A percentile compares a stretch with the other conserved stretches of the same genome.
phyloP scores from a whole-genome alignment of 177 flowering plant species.

The Vitis hybrid region DNA sequence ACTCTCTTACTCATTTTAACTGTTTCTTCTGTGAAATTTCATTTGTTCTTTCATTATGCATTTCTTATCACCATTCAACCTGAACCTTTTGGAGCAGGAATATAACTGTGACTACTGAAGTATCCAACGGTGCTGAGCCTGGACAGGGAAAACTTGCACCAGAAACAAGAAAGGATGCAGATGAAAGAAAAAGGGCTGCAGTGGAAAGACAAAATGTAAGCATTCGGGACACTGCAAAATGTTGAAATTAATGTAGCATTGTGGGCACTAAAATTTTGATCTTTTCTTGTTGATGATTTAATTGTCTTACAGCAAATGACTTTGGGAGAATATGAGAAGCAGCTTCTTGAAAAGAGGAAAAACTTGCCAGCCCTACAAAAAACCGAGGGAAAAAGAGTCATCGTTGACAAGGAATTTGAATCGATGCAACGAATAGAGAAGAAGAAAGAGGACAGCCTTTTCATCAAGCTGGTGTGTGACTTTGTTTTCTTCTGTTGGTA shows the following conservation, averaged over 20 bases:
- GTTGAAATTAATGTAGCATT: neutral
- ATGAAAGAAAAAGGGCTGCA: conserved; percentile 13
- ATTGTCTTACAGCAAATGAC: conserved; percentile 33
- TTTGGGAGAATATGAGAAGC: conserved; percentile 35
- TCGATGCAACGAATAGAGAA: conserved; percentile 31
- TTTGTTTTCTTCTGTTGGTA: neutral
- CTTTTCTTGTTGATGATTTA: neutral
- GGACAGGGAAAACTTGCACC: conserved; percentile 13
- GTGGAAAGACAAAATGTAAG: conserved; percentile 29
- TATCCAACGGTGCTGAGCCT: conserved; percentile 9
- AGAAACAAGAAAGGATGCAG: conserved; percentile 7
- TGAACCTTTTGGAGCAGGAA: conserved; percentile 18
- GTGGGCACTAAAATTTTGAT: neutral
- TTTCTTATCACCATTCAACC: neutral
- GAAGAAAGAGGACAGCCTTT: conserved; percentile 26
- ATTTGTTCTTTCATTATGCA: neutral
- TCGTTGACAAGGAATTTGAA: conserved; percentile 35
- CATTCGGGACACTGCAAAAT: neutral
- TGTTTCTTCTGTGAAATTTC: neutral
- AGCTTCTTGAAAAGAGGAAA: conserved; percentile 34
- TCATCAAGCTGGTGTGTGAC: conserved; percentile 27
- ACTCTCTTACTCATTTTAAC: too few relatives aligned
- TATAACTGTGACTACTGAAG: conserved; percentile 21
- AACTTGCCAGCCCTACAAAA: conserved; percentile 33
- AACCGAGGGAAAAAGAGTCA: conserved; percentile 34